Evolutionary conservation across 805 yeast species (phyloP).

Genomic region (Yamadazyma laniorum): DNA sequence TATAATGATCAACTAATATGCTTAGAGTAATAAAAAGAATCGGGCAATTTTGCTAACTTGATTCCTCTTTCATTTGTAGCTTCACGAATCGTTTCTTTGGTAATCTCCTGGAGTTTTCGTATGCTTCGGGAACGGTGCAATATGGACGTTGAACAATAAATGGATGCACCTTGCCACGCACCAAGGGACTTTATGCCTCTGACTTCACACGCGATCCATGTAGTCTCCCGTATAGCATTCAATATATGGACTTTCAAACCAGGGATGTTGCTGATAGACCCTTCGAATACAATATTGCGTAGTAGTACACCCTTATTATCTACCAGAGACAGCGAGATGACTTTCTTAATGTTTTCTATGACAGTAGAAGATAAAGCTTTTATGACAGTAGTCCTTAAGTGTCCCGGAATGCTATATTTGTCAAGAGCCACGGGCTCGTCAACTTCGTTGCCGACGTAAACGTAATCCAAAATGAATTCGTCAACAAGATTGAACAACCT

Average conservation of each 20-base stretch:
- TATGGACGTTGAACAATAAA: constrained; percentile 24
- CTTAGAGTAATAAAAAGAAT: constrained; percentile 3
- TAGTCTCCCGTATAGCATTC: constrained; percentile 10
- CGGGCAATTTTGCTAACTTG: constrained; percentile 12
- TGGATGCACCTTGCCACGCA: constrained; percentile 32
- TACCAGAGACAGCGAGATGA: constrained; percentile 9
- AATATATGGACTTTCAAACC: constrained; percentile 21
- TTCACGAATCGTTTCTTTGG: constrained; percentile 18
- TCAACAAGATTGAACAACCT: constrained; percentile 19
- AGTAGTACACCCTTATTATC: constrained; percentile 20
- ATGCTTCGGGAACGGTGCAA: constrained; percentile 14
- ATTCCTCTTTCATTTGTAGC: constrained; percentile 4
- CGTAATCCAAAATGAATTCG: constrained; percentile 15
- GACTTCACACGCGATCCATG: background rate
- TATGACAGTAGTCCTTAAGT: constrained; percentile 1
- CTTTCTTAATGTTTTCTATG: constrained; percentile 4
- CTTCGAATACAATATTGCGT: constrained; percentile 23
- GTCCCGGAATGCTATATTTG: constrained; percentile 2
- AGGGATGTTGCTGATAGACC: constrained; percentile 23
- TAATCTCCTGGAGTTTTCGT: constrained; percentile 22
- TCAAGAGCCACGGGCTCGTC: constrained; percentile 1
- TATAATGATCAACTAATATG: background rate
- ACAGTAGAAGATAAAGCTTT: constrained; percentile 6
- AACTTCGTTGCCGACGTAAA: constrained; percentile 9
- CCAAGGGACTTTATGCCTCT: constrained; percentile 19